phyloP scores from a whole-genome alignment of 2,329 filamentous ascomycete genomes.

The Lasiodiplodia citricola region DNA sequence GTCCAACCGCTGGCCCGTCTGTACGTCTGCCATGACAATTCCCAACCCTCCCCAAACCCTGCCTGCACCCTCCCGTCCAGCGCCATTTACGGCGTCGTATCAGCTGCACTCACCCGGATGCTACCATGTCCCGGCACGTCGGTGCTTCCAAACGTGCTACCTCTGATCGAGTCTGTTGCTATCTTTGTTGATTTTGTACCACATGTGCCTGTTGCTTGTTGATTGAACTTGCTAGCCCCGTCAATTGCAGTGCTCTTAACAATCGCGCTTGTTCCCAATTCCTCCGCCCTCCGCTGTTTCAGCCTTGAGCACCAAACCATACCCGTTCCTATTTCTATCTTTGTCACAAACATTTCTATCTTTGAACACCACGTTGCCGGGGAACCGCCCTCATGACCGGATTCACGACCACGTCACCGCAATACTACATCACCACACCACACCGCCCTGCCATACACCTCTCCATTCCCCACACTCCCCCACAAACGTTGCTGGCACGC shows the following conservation, averaged over 20 bases:
- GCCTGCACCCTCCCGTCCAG: slow-evolving; percentile 6
- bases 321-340: slow-evolving; percentile 8
- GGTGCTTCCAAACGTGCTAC: slow-evolving; percentile 14
- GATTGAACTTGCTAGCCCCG: neutral
- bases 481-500: neutral
- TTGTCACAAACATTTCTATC: slow-evolving; percentile 7
- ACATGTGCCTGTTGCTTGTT: neutral
- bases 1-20: slow-evolving; percentile 60
- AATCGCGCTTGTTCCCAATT: neutral
- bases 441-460: neutral
- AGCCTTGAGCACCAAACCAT: neutral
- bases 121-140: neutral
- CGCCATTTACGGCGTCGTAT: slow-evolving; percentile 18
- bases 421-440: neutral
- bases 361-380: slow-evolving; percentile 10
- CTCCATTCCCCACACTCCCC: neutral
- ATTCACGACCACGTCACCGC: slow-evolving; percentile 1
- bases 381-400: neutral
- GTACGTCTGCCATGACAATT: slow-evolving; percentile 48
- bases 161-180: slow-evolving; percentile 10
- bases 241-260: neutral
- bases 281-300: neutral
- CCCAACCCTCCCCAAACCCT: neutral
- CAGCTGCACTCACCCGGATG: neutral
- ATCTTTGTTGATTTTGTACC: neutral